These are phyloP conservation scores for Camellia lanceoleosa DNA, from an alignment of 148 eudicot species.

Conservation along the genomic window DNA sequence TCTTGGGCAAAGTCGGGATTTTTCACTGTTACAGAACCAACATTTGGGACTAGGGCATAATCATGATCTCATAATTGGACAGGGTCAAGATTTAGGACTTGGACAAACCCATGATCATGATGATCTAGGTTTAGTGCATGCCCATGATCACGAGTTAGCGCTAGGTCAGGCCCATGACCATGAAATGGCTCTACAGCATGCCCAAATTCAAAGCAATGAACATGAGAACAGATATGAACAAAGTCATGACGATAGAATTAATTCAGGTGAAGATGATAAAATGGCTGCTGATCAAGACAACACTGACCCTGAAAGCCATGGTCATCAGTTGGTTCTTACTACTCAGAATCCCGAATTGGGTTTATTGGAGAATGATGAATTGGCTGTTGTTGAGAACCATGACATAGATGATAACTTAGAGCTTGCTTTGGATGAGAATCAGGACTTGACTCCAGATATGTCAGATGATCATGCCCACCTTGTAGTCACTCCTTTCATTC, in stretches of 20 bases:
- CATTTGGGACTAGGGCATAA: constrained; percentile 36
- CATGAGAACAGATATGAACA: constrained; percentile 33
- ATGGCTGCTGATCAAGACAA: constrained; percentile 30
- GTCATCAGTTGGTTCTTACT: constrained; percentile 28
- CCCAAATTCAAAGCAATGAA: constrained; percentile 27
- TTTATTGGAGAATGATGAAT: constrained; percentile 31
- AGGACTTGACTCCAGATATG: constrained; percentile 28
- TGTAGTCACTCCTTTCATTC: constrained; percentile 36
- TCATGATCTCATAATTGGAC: constrained; percentile 33
- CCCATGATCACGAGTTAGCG: constrained; percentile 9
- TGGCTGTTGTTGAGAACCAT: constrained; percentile 32
- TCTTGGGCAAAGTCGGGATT: constrained; percentile 30
- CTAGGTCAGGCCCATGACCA: constrained; percentile 19
- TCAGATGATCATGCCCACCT: constrained; percentile 31
- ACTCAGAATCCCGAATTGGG: constrained; percentile 17
- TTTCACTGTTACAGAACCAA: constrained; percentile 31
- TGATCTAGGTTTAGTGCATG: constrained; percentile 19
- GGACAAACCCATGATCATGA: constrained; percentile 18
- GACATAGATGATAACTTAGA: constrained; percentile 34
- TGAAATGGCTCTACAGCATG: constrained; percentile 33
- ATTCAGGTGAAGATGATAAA: constrained; percentile 21
- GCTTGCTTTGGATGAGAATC: constrained; percentile 30
- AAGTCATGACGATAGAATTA: constrained; percentile 26
- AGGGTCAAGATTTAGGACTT: constrained; percentile 35
- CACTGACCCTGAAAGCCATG: constrained; percentile 26